Evolutionary conservation across 2,329 filamentous ascomycete species (phyloP).

Genomic region (Pestalotiopsis fici): DNA sequence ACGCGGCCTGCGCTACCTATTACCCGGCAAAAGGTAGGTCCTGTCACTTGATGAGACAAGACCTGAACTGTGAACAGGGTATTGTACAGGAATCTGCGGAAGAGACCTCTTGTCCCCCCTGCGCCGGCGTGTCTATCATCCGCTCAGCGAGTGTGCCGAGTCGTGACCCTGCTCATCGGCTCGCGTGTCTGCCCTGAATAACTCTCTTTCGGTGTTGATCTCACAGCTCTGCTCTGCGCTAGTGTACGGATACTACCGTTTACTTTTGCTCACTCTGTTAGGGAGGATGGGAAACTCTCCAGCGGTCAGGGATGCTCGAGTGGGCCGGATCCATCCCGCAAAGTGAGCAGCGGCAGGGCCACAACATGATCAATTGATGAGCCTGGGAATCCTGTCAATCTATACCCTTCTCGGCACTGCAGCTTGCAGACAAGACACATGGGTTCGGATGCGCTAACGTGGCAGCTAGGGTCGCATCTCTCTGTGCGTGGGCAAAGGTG

Average conservation of each 20-base stretch:
- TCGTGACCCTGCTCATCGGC: neutral
- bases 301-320: neutral
- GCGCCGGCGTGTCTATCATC: neutral
- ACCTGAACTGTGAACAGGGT: neutral
- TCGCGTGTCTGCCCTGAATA: neutral
- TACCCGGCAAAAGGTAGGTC: neutral
- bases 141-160: neutral
- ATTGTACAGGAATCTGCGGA: neutral
- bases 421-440: slow-evolving; percentile 1
- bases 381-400: slow-evolving; percentile 3
- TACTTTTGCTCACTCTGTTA: neutral
- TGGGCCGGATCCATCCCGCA: slow-evolving; percentile 6
- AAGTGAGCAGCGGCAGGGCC: neutral
- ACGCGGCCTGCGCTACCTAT: neutral
- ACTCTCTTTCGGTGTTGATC: neutral
- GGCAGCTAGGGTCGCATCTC: neutral
- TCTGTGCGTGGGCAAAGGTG: neutral
- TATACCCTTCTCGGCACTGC: neutral
- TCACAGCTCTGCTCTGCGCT: neutral
- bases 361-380: neutral
- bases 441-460: neutral
- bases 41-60: neutral
- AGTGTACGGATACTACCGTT: neutral
- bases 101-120: neutral
- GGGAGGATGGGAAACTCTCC: neutral